Base-by-base conservation (phyloP, 495 filamentous ascomycete genomes). In the Aspergillus sparsus region DNA sequence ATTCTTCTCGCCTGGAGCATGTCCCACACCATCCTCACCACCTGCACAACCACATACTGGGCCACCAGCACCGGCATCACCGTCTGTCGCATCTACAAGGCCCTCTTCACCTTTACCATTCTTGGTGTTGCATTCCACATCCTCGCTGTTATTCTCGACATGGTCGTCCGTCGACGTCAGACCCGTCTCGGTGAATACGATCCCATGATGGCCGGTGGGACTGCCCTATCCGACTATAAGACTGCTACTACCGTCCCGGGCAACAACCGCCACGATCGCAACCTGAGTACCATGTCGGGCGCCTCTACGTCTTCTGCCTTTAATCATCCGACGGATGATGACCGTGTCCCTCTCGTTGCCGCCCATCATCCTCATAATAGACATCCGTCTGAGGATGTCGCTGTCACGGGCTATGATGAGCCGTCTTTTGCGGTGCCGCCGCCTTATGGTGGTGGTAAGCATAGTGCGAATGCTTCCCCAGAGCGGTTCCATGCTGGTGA, bases 81-180 rank as follows among this genome's bases (percentile, higher is more conserved):
- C 66, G 80, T 89, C 42, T 89, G 86, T 70, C 70, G 82, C 53
- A 72, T 81, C 61, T 90, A 87, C 78, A 90, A 89, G 72, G 77
- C 85, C 15, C 74, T 89, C 8, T 87, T 86, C 71, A 65, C 79
- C n/a, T 88, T 90, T 72, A 77, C 81, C 5, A 68, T 85, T 34
- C 51, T 82, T 47, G 85, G 80, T 35, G 60, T 78, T 6, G 70
- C 76, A 2, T 67, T 76, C 13, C 80, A 80, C 39, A 68, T 83
- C 61, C 64, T 71, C 35, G 75, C 78, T n/a, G 62, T 83, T n/a
- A 58, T 63, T 8, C 75, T 87, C 21, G 85, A 87, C 58, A 64
- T 82, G 60, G 64, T 77, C 50, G 81, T 81, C 1, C 70, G 72
- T 55, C 71, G 72, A 11, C 73, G 75, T 46, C 66, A 72, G 58